Conservation (phyloP, 2,329 filamentous ascomycete genomes). For the Phialophora macrospora region DNA sequence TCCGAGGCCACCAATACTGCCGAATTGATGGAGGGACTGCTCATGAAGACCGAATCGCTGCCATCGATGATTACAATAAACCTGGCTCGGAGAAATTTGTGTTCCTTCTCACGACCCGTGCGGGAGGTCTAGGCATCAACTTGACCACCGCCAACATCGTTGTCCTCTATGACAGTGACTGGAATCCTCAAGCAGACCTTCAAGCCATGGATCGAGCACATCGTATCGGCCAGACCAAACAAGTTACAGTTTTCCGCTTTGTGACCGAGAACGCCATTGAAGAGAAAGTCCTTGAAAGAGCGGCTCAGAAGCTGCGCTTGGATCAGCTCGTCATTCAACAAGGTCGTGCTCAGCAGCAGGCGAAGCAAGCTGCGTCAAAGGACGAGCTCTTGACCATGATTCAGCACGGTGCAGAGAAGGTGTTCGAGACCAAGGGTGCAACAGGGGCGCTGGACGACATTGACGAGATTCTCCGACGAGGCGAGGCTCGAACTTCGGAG, state of each 20-base stretch:
- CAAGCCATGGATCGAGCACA: slow-evolving; percentile 99
- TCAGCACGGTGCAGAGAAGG: slow-evolving; percentile 94
- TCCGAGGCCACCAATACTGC: slow-evolving; percentile 92
- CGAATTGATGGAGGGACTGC: slow-evolving; percentile 96
- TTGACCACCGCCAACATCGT: slow-evolving; percentile 94
- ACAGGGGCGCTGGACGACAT: slow-evolving; percentile 77
- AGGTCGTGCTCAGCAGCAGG: slow-evolving; percentile 86
- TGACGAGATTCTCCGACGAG: slow-evolving; percentile 81
- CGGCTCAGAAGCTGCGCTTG: slow-evolving; percentile 92
- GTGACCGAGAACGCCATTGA: slow-evolving; percentile 98
- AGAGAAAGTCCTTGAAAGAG: slow-evolving; percentile 95
- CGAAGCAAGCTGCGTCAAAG: slow-evolving; percentile 90
- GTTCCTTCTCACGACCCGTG: slow-evolving; percentile 92
- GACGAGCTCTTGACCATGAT: slow-evolving; percentile 98
- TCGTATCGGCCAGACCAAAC: slow-evolving; percentile 97
- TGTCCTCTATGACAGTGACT: slow-evolving; percentile 95
- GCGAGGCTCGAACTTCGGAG: slow-evolving; percentile 85
- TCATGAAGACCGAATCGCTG: slow-evolving; percentile 95
- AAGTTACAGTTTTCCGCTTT: slow-evolving; percentile 94
- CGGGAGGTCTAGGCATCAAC: slow-evolving; percentile 95
- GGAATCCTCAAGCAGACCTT: slow-evolving; percentile 97
- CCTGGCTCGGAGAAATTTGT: slow-evolving; percentile 94
- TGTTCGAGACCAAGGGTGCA: slow-evolving; percentile 77
- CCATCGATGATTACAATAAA: slow-evolving; percentile 98
- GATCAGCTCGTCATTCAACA: slow-evolving; percentile 98